These are phyloP conservation scores for Micractinium conductrix DNA, from an alignment of 139 green algal genomes.

Conservation along the genomic window DNA sequence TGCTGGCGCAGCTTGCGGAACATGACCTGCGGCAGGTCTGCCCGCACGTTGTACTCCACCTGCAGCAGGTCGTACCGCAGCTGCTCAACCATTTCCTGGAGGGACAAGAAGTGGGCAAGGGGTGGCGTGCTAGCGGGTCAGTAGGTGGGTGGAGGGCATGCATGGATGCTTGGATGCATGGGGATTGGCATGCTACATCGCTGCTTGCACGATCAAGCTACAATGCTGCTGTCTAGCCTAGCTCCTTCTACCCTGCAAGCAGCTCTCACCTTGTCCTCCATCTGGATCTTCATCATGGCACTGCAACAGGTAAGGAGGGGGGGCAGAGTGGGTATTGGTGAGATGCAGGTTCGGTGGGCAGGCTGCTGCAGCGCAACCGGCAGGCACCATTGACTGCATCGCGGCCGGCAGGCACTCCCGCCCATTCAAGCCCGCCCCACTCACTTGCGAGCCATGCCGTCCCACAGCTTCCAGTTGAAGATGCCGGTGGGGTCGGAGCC, in stretches of 20 bases:
- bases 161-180: too few species aligned
- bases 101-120: too few species aligned
- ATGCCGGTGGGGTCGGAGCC: conserved; percentile 40
- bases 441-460: conserved; percentile 50
- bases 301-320: background rate
- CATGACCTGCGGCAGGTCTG: conserved; percentile 70
- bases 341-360: background rate
- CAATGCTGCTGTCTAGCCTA: too few species aligned
- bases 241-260: too few species aligned
- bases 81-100: conserved; percentile 79
- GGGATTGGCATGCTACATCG: too few species aligned
- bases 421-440: background rate
- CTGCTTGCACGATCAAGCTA: too few species aligned
- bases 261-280: conserved; percentile 87
- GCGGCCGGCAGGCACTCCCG: too few species aligned
- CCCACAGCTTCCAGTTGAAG: conserved; percentile 67
- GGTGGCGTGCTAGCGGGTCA: too few species aligned
- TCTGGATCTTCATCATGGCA: conserved; percentile 83
- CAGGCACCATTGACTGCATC: too few species aligned
- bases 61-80: conserved; percentile 68
- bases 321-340: background rate
- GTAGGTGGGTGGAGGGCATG: too few species aligned
- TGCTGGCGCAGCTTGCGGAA: conserved; percentile 82
- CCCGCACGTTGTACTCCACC: conserved; percentile 59
- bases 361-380: too few species aligned